phyloP scores from a whole-genome alignment of 495 filamentous ascomycete species.

The Neurospora sp. region DNA sequence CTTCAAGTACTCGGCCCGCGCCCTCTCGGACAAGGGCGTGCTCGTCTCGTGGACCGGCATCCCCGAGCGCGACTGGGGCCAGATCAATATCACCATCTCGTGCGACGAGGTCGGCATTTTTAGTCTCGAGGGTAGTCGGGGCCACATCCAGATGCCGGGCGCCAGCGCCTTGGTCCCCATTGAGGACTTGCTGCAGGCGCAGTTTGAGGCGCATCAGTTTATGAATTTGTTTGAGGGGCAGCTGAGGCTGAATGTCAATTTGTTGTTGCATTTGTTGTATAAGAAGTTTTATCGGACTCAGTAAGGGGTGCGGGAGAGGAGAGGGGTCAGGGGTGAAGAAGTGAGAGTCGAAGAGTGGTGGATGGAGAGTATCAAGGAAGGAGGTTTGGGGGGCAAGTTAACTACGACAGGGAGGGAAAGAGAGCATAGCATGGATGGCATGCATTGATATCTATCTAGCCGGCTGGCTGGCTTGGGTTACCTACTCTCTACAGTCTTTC shows the following conservation, averaged over 20 bases:
- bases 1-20: constrained; percentile 89
- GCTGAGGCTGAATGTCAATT: constrained; percentile 84
- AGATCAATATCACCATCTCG: constrained; percentile 85
- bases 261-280: constrained; percentile 90
- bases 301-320: constrained; percentile 25
- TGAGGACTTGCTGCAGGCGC: constrained; percentile 89
- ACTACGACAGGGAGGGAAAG: neutral
- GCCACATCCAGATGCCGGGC: constrained; percentile 92
- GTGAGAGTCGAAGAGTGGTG: neutral
- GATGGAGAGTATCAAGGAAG: neutral
- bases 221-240: constrained; percentile 88
- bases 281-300: constrained; percentile 92
- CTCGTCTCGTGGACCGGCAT: constrained; percentile 82
- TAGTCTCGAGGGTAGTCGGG: constrained; percentile 79
- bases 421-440: neutral
- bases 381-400: neutral
- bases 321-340: neutral
- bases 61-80: constrained; percentile 75
- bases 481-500: neutral
- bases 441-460: neutral
- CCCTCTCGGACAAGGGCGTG: constrained; percentile 86
- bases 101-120: constrained; percentile 94
- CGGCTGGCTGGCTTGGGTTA: neutral
- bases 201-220: constrained; percentile 93
- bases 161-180: constrained; percentile 82